Percentiles rank a stretch among this genome's conserved stretches.
Conservation (phyloP, 2,329 filamentous ascomycete species). For the Thelonectria blattea region DNA sequence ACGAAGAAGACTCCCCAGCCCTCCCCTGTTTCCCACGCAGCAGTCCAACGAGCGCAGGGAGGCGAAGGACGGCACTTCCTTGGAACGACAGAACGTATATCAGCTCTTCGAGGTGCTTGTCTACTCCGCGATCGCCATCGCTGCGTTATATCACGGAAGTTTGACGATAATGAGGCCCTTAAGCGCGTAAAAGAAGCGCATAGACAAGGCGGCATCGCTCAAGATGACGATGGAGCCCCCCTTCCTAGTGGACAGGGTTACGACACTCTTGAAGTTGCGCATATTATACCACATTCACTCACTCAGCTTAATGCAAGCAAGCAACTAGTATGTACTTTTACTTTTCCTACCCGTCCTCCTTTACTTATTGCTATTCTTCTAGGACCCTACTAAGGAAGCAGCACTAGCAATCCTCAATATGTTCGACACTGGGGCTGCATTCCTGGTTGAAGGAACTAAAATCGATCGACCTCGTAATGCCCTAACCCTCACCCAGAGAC, state of each 20-base stretch:
- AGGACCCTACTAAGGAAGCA: constrained; percentile 39
- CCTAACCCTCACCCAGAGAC: constrained; percentile 26
- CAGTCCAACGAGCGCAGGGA: no score
- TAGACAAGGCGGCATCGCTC: not conserved
- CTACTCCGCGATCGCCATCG: constrained; percentile 21
- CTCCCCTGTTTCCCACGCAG: no score
- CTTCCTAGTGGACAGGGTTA: not conserved
- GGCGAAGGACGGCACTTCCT: no score
- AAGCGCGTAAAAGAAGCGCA: not conserved
- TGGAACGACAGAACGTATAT: constrained; percentile 17
- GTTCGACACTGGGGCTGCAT: constrained; percentile 45
- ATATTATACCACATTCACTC: constrained; percentile 19
- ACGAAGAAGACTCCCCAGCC: no score
- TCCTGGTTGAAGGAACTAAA: constrained; percentile 46
- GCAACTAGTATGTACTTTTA: constrained; percentile 4
- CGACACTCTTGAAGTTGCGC: constrained; percentile 15
- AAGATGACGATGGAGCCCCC: constrained; percentile 6
- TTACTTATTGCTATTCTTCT: not conserved
- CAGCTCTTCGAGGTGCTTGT: constrained; percentile 11
- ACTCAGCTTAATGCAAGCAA: not conserved
- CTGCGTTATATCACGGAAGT: constrained; percentile 20
- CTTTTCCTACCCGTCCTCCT: not conserved
- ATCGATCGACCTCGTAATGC: constrained; percentile 50
- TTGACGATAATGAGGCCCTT: constrained; percentile 11
- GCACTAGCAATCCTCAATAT: constrained; percentile 49